These are phyloP conservation scores for Fusarium sulawesiense DNA, from an alignment of 2,329 filamentous ascomycete species.

Conservation along the genomic window DNA sequence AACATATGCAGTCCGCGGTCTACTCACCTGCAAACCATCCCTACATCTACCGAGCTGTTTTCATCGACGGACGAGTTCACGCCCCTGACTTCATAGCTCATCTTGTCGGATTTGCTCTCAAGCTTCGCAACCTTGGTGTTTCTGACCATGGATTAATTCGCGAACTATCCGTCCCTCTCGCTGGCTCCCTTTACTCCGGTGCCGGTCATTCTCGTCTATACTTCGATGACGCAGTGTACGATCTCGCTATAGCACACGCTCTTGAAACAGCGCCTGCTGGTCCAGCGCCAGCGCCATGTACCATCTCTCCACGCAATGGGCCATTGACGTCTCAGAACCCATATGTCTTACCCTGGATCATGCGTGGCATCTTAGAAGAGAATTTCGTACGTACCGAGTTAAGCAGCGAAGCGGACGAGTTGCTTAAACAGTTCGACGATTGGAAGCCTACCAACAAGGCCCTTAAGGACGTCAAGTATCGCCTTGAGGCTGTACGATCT, in stretches of 20 bases:
- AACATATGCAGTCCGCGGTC: conserved; percentile 75
- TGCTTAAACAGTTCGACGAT: conserved; percentile 89
- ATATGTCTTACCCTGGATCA: conserved; percentile 93
- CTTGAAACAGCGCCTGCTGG: conserved; percentile 75
- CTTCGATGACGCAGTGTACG: conserved; percentile 87
- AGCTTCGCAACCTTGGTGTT: conserved; percentile 91
- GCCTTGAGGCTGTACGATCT: conserved; percentile 89
- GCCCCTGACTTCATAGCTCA: conserved; percentile 94
- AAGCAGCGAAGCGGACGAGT: conserved; percentile 77
- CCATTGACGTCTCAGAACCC: conserved; percentile 74
- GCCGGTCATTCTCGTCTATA: conserved; percentile 95
- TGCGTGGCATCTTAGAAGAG: conserved; percentile 93
- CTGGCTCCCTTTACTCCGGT: conserved; percentile 89
- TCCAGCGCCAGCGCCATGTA: conserved; percentile 49
- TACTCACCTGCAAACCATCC: conserved; percentile 89
- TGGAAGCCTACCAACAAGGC: conserved; percentile 94
- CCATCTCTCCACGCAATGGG: conserved; percentile 42
- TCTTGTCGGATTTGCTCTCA: conserved; percentile 91
- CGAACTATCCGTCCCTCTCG: conserved; percentile 87
- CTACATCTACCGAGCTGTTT: conserved; percentile 94
- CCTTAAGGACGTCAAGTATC: conserved; percentile 94
- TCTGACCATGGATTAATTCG: conserved; percentile 93
- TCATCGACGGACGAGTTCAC: conserved; percentile 92
- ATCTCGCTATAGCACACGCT: conserved; percentile 77
- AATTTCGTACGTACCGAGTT: conserved; percentile 87